Conservation (phyloP, 2,329 filamentous ascomycete genomes). For the Monilinia laxa region DNA sequence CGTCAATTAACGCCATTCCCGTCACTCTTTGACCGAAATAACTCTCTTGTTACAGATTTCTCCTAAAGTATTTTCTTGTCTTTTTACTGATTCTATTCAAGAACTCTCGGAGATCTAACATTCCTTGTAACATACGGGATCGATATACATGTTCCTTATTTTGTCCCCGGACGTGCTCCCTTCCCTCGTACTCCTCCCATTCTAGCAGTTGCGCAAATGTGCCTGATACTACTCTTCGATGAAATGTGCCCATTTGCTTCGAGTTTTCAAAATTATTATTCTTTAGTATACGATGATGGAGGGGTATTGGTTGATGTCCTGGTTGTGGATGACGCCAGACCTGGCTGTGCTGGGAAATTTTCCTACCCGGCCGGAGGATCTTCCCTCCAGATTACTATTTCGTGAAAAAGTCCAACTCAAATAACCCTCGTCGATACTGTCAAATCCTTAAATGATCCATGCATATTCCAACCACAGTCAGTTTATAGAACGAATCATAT, state of each 20-base stretch:
- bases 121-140: neutral
- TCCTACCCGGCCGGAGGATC: neutral
- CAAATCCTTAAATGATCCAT: neutral
- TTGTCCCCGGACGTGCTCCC: neutral
- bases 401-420: neutral
- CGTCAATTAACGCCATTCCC: neutral
- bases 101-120: neutral
- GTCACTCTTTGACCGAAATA: neutral
- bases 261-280: neutral
- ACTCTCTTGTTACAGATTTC: slow-evolving; percentile 4
- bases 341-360: slow-evolving; percentile 4
- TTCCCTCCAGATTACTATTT: slow-evolving; percentile 11
- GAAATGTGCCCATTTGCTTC: neutral
- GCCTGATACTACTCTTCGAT: neutral
- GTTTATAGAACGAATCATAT: neutral
- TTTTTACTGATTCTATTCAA: neutral
- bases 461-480: neutral
- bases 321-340: slow-evolving; percentile 2
- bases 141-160: neutral
- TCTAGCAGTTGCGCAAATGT: slow-evolving; percentile 16
- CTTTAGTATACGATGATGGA: neutral
- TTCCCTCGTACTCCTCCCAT: slow-evolving; percentile 2
- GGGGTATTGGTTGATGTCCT: slow-evolving; percentile 2
- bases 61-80: neutral
- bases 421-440: neutral